Base-by-base conservation (phyloP, 495 filamentous ascomycete species). In the Penicillium atrosanguineum region DNA sequence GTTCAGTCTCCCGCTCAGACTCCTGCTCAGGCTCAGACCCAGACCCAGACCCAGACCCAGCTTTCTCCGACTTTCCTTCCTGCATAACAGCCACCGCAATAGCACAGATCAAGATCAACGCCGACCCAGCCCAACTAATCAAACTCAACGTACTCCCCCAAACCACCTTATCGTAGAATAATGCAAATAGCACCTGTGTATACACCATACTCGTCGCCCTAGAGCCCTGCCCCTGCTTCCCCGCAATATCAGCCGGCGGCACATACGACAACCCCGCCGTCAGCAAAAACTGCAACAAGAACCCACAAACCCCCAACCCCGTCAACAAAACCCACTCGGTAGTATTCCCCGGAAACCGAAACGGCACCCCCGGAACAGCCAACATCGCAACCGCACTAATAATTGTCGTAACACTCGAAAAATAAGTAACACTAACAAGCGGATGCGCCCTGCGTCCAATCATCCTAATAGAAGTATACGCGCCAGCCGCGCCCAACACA, bases 131-230 rank as follows among this genome's bases (percentile, higher is more conserved):
- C 52, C 91, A 78, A 48, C 87, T 90, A 57, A 84, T 69, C 29
- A 75, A 61, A 16, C 82, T 82, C 44, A 94, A 86, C 14, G 77
- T 82, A 21, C 79, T 82, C 1, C 87, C 87, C 77, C 87, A 97
- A 12, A 97, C 72, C 44, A 87, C 71, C 51, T 84, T 83, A 64
- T 97, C 93, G 62, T 90, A 91, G 14, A 80, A 81, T 15, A 95
- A 73, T 11, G 93, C 92, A 66, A 96, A 96, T 34, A 97, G 65
- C 88, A 97, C 93, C 67, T 95, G 88, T 41, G 85, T 90, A 64
- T 96, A 97, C 4, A 90, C 75, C 90, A 96, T 95, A 19, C 87
- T 90, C 6, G 88, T 95, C 3, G 91, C 91, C 20, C 88, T 79
- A 19, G 85, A 84, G 7, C 83, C 83, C 49, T 61, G 53, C 0